These are phyloP conservation scores for Hirschfeldia incana DNA, from an alignment of 345 rosid species.

Conservation along the genomic window DNA sequence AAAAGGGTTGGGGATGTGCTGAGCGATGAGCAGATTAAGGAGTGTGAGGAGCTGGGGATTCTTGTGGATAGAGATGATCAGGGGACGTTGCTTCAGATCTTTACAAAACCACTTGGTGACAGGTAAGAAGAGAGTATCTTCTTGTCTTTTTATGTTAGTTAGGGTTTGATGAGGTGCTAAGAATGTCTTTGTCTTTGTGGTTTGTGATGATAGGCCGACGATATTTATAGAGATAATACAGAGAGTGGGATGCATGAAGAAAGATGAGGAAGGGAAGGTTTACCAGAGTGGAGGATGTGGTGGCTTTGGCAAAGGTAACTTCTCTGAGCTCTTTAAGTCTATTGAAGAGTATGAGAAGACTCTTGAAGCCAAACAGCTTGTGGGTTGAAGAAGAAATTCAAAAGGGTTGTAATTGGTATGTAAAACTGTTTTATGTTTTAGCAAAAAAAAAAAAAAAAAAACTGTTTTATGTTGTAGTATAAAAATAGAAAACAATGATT, in stretches of 20 bases:
- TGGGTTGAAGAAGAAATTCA: background rate
- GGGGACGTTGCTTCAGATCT: constrained; percentile 92
- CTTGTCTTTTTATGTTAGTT: background rate
- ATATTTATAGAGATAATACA: constrained; percentile 95
- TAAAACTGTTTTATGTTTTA: constrained; percentile 20
- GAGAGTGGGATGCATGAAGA: constrained; percentile 77
- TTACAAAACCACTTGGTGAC: constrained; percentile 90
- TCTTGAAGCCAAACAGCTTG: constrained; percentile 58
- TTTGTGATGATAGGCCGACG: constrained; percentile 67
- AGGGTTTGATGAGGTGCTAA: background rate
- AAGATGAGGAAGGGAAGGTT: constrained; percentile 64
- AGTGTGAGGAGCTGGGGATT: constrained; percentile 87
- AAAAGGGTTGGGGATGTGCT: constrained; percentile 70
- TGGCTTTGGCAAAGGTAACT: constrained; percentile 94
- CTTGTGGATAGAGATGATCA: constrained; percentile 95
- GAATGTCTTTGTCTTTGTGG: background rate
- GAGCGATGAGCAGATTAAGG: constrained; percentile 73
- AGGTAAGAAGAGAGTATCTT: constrained; percentile 40
- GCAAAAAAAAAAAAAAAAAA: no score
- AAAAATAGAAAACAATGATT: background rate
- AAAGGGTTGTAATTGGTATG: background rate
- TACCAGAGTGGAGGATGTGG: constrained; percentile 96
- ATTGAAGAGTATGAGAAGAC: constrained; percentile 92
- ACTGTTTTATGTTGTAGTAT: background rate
- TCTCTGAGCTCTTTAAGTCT: constrained; percentile 90